phyloP scores from a whole-genome alignment of 306 rosid species.

The Vigna unguiculata region DNA sequence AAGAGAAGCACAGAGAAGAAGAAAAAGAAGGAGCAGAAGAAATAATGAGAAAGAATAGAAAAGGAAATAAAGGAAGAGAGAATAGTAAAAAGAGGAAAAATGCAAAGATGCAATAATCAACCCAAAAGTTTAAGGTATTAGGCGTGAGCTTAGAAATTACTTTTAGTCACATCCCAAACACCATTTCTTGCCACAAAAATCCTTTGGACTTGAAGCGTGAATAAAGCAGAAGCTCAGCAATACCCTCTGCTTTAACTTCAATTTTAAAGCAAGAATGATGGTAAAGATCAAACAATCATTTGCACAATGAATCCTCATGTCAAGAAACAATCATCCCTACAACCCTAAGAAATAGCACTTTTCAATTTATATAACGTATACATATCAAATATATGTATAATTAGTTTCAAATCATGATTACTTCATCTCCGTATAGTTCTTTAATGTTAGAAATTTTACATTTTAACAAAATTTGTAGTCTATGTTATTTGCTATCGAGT shows the following conservation, averaged over 20 bases:
- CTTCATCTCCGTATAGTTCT: no score
- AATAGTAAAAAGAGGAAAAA: not conserved
- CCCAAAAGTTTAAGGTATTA: conserved; percentile 22
- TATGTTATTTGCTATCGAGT: no score
- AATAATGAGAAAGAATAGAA: not conserved
- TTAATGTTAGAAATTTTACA: no score
- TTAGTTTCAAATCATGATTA: no score
- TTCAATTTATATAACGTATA: no score
- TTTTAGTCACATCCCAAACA: conserved; percentile 22
- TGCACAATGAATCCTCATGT: conserved; percentile 19
- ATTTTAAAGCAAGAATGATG: conserved; percentile 12
- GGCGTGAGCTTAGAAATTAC: conserved; percentile 17
- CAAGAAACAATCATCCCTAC: conserved; percentile 4
- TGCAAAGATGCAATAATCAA: not conserved
- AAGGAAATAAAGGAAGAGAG: conserved; percentile 32
- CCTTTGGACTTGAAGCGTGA: conserved; percentile 24
- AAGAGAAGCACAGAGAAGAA: not conserved
- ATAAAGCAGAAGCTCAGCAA: not conserved
- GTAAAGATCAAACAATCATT: conserved; percentile 18
- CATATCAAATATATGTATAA: no score
- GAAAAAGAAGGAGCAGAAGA: not conserved
- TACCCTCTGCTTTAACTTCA: conserved; percentile 4
- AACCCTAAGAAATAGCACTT: no score
- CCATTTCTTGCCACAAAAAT: conserved; percentile 2
- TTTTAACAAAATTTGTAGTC: no score